Evolutionary conservation across 345 rosid species (phyloP).

Genomic region (Erodium maritimum): DNA sequence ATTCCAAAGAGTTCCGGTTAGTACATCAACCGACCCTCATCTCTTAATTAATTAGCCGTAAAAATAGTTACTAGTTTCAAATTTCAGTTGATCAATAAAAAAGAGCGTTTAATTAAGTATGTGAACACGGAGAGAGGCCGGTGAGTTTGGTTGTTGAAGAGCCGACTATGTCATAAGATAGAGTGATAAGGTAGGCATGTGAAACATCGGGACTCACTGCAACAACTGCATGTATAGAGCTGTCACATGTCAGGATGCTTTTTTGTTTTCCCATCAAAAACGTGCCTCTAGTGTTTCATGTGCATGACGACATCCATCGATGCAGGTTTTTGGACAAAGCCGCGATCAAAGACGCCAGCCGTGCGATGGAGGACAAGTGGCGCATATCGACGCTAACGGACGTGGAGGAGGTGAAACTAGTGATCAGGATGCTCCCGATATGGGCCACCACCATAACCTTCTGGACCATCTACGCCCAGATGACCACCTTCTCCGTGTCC

Average conservation of each 20-base stretch:
- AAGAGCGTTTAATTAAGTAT: no score
- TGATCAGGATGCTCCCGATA: slow-evolving; percentile 74
- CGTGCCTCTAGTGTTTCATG: neutral
- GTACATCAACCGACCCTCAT: slow-evolving; percentile 1
- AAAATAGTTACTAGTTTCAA: neutral
- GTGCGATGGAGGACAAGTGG: slow-evolving; percentile 47
- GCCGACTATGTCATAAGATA: no score
- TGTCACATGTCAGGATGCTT: no score
- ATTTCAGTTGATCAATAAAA: no score
- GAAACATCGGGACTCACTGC: no score
- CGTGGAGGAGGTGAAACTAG: slow-evolving; percentile 86
- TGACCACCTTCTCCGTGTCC: slow-evolving; percentile 86
- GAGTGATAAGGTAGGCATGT: no score
- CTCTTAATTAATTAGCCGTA: neutral
- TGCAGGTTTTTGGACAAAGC: slow-evolving; percentile 81
- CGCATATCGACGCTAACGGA: slow-evolving; percentile 69
- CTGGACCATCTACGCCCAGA: slow-evolving; percentile 94
- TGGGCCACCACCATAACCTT: slow-evolving; percentile 88
- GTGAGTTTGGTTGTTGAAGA: no score
- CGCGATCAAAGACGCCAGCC: slow-evolving; percentile 37
- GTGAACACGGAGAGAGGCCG: no score
- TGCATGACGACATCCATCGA: neutral
- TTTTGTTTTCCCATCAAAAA: no score
- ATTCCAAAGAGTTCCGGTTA: slow-evolving; percentile 59
- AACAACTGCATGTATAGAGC: no score